Percentiles rank a stretch among this genome's conserved stretches.
These are phyloP conservation scores for Allium sativum DNA, from an alignment of 106 monocot species.

Conservation along the genomic window DNA sequence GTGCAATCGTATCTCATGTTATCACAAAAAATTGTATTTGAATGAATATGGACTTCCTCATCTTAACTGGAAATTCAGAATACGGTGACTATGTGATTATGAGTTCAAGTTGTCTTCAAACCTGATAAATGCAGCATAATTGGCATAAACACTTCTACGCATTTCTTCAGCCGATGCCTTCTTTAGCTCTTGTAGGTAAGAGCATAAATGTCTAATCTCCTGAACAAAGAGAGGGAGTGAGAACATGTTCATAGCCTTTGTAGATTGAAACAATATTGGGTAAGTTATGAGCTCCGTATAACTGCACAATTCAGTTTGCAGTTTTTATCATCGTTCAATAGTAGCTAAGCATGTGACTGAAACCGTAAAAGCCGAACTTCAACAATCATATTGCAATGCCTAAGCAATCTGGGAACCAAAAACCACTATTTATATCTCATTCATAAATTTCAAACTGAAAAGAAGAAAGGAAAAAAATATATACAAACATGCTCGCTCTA, in stretches of 20 bases:
- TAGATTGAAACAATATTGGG: neutral
- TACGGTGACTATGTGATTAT: neutral
- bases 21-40: too few species aligned
- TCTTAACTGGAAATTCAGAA: too few species aligned
- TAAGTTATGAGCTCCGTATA: neutral
- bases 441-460: too few species aligned
- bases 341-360: neutral
- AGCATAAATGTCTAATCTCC: constrained; percentile 87
- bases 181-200: constrained; percentile 84
- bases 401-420: too few species aligned
- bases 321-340: neutral
- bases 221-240: constrained; percentile 12
- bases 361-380: too few species aligned
- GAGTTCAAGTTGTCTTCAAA: constrained; percentile 16
- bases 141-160: constrained; percentile 94
- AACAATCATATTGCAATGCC: too few species aligned
- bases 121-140: constrained; percentile 91
- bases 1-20: neutral
- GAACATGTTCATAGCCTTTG: neutral
- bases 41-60: too few species aligned
- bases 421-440: too few species aligned
- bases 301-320: neutral
- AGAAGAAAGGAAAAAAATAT: too few species aligned
- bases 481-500: too few species aligned
- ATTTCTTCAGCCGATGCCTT: constrained; percentile 94